Evolutionary conservation across 345 rosid genomes (phyloP).

Genomic region (Zanthoxylum bungeanum): DNA sequence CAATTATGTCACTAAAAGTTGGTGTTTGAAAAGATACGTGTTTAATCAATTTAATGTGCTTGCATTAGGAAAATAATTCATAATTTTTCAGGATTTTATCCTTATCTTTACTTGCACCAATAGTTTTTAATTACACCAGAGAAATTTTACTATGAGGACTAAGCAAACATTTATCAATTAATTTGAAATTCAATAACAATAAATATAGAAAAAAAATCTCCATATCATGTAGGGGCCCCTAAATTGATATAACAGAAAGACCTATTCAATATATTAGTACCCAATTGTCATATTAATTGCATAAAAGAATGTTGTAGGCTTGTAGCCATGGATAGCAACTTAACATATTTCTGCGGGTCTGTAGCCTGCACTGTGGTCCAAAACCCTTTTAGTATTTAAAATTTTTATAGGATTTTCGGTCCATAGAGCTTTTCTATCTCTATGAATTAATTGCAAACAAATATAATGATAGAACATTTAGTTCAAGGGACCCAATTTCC

Average conservation of each 20-base stretch:
- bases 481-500: not conserved
- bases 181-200: not conserved
- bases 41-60: not conserved
- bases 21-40: slow-evolving; percentile 9
- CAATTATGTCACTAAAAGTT: slow-evolving; percentile 16
- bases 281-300: not conserved
- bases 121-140: too few relatives aligned
- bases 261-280: not conserved
- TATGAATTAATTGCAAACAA: not conserved
- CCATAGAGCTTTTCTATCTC: not conserved
- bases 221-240: too few relatives aligned
- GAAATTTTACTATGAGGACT: not conserved
- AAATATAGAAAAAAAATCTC: not conserved
- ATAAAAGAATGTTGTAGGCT: slow-evolving; percentile 8
- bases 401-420: not conserved
- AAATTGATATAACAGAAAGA: not conserved
- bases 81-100: not conserved
- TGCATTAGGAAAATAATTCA: not conserved
- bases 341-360: not conserved
- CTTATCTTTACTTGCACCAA: not conserved
- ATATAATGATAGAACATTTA: not conserved
- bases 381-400: not conserved
- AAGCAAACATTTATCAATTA: not conserved
- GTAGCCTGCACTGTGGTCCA: not conserved
- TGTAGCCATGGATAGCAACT: not conserved